Evolutionary conservation across 2,329 filamentous ascomycete genomes (phyloP), one percentile per base, ranked within the genome.

Genomic region (Hypoxylon sp.): DNA sequence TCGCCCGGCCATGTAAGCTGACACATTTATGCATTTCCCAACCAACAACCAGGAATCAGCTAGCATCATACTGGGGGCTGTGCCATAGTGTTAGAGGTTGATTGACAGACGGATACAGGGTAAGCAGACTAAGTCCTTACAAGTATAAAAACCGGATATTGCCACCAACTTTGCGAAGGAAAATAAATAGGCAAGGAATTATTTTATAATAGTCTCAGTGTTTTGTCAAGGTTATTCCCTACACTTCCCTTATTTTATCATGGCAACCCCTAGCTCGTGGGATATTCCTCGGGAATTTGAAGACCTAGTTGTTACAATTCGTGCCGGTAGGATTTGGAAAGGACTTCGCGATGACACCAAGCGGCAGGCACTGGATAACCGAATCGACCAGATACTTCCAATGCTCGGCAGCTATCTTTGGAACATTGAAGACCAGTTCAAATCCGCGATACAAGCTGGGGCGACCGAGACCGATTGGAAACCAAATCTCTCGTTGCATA

Each of bases 401-500:
- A n/a, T 38, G 34, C 17, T n/a, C 17, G 34, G 34, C 13, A 38
- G 34, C 34, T 17, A 38, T 38, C 34, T 38, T 14, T 38, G 34
- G 34, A 38, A 38, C 34, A 38, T 38, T 6, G 34, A 38, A 9
- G 34, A 38, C 14, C 34, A 38, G 6, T 38, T 38, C 34, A 38
- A n/a, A 9, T 14, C 34, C 2, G 34, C 34, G 5, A 38, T n/a
- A 38, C 34, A 38, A 38, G 34, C 34, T 38, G 13, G 6, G 14
- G 34, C 5, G 14, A 6, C 14, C 14, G 34, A 38, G 13, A 14
- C 11, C 3, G 17, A 52, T 36, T 52, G 49, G 49, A 52, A 52
- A 36, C 32, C 32, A 21, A 52, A 52, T 21, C 28, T 52, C 30
- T 52, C 30, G 38, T 19, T 52, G 23, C 17, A 34, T 7, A 36